phyloP scores from a whole-genome alignment of 257 asterid species.

The Solanum infundibuliforme region DNA sequence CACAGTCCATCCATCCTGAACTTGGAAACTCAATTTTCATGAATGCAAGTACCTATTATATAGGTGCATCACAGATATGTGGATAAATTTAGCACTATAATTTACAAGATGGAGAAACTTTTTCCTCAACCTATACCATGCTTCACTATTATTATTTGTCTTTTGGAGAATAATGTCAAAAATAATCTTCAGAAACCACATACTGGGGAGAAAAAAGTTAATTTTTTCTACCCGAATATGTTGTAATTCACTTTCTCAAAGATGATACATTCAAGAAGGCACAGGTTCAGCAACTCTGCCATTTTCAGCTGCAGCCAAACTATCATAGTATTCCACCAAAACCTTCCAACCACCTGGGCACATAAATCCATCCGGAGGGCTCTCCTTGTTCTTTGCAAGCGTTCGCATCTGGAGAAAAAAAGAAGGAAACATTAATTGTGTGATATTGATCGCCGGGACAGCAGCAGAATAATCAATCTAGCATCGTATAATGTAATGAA shows the following conservation, averaged over 20 bases:
- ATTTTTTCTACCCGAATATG: background rate
- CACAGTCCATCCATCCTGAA: background rate
- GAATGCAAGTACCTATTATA: background rate
- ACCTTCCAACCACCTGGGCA: constrained; percentile 98
- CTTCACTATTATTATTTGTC: background rate
- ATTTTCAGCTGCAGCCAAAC: constrained; percentile 45
- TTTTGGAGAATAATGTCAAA: background rate
- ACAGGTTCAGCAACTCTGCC: constrained; percentile 46
- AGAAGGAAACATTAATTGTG: background rate
- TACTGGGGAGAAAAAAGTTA: background rate
- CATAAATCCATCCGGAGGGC: constrained; percentile 94
- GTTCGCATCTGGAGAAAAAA: constrained; percentile 57
- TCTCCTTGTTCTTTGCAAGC: constrained; percentile 76
- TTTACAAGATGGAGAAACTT: background rate
- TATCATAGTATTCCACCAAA: constrained; percentile 78
- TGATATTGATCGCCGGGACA: background rate
- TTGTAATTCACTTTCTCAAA: background rate
- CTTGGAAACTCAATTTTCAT: background rate
- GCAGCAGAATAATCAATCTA: background rate
- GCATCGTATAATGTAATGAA: background rate
- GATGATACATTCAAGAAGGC: constrained; percentile 30
- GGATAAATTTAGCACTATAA: background rate
- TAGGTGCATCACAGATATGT: background rate
- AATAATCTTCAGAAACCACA: background rate
- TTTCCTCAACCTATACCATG: background rate